Conservation (phyloP, 164 flowering plant species). For the Warburgia ugandensis region DNA sequence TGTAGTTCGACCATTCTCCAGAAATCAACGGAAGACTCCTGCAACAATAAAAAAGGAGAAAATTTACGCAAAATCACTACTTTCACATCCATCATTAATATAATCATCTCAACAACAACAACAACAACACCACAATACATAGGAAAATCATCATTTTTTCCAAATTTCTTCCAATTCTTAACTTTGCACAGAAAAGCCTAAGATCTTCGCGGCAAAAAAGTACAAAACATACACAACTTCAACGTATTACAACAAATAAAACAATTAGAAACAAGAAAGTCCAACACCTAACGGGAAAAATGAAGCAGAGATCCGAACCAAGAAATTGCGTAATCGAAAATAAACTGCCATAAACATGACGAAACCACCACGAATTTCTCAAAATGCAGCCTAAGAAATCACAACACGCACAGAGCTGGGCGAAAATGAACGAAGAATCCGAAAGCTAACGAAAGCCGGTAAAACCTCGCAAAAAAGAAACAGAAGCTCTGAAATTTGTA, state of each 20-base stretch:
- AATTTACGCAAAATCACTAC: background rate
- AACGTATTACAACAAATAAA: background rate
- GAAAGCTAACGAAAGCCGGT: background rate
- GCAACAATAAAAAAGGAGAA: background rate
- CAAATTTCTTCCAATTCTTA: no score
- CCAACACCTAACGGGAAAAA: no score
- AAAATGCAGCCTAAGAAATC: background rate
- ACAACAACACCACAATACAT: background rate
- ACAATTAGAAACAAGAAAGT: background rate
- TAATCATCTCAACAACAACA: background rate
- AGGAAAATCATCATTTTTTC: no score
- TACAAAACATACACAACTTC: background rate
- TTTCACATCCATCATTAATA: background rate
- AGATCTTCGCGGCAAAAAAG: background rate
- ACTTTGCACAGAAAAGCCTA: background rate
- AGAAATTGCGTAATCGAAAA: background rate
- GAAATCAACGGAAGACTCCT: conserved; percentile 7
- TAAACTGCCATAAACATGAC: no score
- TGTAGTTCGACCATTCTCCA: no score
- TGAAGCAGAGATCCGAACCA: background rate
- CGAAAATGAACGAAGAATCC: background rate
- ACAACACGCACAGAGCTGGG: background rate
- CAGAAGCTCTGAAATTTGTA: background rate
- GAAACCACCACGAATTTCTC: background rate
- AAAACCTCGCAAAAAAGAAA: background rate